Evolutionary conservation across 345 rosid genomes (phyloP).

Genomic region (Kernera saxatilis): DNA sequence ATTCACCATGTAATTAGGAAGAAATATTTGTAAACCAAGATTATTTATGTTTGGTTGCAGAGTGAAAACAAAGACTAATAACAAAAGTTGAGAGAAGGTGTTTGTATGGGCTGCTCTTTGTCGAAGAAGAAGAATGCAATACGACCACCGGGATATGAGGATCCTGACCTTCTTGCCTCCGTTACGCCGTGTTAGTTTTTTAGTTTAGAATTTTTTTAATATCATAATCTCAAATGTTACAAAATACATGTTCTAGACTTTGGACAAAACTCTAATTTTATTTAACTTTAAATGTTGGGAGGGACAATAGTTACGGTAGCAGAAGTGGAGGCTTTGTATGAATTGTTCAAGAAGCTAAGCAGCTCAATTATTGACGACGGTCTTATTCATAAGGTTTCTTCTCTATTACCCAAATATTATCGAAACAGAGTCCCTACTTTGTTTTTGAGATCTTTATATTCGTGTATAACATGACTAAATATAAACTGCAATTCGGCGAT

Average conservation of each 20-base stretch:
- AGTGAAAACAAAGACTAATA: not conserved
- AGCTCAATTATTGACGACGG: constrained; percentile 76
- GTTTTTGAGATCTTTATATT: not conserved
- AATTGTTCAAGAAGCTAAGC: constrained; percentile 83
- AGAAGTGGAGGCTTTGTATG: constrained; percentile 79
- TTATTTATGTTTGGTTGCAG: not conserved
- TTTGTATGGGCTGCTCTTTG: constrained; percentile 23
- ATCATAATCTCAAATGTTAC: not conserved
- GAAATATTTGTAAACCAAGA: not conserved
- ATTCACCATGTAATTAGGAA: not conserved
- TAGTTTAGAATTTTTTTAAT: not conserved
- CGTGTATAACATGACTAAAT: not conserved
- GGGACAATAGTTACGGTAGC: constrained; percentile 52
- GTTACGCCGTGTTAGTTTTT: constrained; percentile 19
- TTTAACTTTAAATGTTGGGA: not conserved
- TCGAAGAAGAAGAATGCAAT: constrained; percentile 25
- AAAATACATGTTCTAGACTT: not conserved
- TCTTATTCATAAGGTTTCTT: constrained; percentile 78
- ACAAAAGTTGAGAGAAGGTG: not conserved
- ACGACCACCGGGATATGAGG: constrained; percentile 29
- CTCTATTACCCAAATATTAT: not conserved
- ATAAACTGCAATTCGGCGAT: not conserved
- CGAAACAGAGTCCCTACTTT: not conserved
- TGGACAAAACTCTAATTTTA: not conserved
- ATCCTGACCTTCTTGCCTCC: constrained; percentile 27